Base-by-base conservation (phyloP, 352 stramenopile genomes). In the Globisporangium spiculum region DNA sequence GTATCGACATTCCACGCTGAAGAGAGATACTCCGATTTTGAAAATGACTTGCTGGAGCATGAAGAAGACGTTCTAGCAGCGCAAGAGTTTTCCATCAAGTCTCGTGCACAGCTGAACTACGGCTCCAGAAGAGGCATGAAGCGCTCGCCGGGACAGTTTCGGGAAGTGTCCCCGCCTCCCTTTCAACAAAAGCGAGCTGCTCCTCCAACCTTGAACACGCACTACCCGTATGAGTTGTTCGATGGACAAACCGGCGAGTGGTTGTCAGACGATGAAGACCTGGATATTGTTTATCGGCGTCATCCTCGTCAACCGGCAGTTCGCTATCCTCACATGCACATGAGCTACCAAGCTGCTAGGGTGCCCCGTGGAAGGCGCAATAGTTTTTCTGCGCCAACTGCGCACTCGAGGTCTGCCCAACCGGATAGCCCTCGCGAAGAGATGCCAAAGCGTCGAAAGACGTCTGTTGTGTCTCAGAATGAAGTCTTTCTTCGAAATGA, bases 241-340 rank as follows among this genome's bases (percentile, higher is more conserved):
- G 60, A 72, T 26, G 60, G 32, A 9, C 44, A 55, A 30, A 53
- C 44, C 4, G 59, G 52, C 44, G 67, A 63, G 22, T 72, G 67
- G 67, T 38, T 72, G 5, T 65, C 67, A 18, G 67, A 68, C 22
- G 67, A 72, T 16, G 60, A 67, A 30, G 60, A 58, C 0, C 41
- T 55, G 9, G 53, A 54, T 7, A 41, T 70, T 38, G 26, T 70
- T 6, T 70, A 70, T 52, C 58, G 65, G 7, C 65, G 58, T 1
- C 60, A 70, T 54, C 26, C 63, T 60, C 64, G 55, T 18, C 27
- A 69, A 22, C 55, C 64, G 1, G 26, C 48, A 22, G 26, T 60
- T 44, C 58, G 34, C 22, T 62, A 66, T 10, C 48, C 57, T 36
- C 65, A 60, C 20, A 1, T 65, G 46, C 60, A 66, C 60, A 10